Conservation (phyloP, 2,329 filamentous ascomycete species). For the Monosporascus cannonballus region DNA sequence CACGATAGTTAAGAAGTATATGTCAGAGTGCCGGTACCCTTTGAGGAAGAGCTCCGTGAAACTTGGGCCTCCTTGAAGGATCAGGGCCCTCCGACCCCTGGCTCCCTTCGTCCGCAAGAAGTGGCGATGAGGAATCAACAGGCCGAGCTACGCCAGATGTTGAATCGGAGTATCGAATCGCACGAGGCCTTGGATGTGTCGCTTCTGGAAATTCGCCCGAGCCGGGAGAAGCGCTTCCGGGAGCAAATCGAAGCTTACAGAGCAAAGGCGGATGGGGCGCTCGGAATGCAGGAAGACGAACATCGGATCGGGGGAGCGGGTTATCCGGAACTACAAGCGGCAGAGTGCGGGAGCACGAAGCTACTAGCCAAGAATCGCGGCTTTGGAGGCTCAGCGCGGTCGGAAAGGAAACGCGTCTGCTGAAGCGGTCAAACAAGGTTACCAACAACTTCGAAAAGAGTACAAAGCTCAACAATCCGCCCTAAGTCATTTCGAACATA, state of each 20-base stretch:
- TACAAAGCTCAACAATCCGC: background rate
- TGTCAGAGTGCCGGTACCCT: background rate
- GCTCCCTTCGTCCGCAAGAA: too few relatives aligned
- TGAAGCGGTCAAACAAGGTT: too few relatives aligned
- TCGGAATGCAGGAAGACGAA: background rate
- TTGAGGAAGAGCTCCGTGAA: too few relatives aligned
- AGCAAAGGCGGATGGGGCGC: constrained; percentile 1
- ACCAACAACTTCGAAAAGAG: too few relatives aligned
- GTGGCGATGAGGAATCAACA: background rate
- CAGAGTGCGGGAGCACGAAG: background rate
- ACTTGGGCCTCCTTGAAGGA: too few relatives aligned
- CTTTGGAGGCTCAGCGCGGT: too few relatives aligned
- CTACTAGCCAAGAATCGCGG: background rate
- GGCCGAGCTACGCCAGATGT: background rate
- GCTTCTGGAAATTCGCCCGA: constrained; percentile 1
- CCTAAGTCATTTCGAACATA: background rate
- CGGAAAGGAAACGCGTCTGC: background rate
- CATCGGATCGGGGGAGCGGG: constrained; percentile 1
- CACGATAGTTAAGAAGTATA: constrained; percentile 1
- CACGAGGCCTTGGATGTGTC: constrained; percentile 3
- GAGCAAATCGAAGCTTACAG: constrained; percentile 6
- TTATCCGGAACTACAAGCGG: background rate
- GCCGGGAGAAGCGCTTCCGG: background rate
- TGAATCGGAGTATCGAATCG: constrained; percentile 1
- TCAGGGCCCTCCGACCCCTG: too few relatives aligned